Base-by-base conservation (phyloP, 2,329 filamentous ascomycete genomes). In the Fusarium anguioides region DNA sequence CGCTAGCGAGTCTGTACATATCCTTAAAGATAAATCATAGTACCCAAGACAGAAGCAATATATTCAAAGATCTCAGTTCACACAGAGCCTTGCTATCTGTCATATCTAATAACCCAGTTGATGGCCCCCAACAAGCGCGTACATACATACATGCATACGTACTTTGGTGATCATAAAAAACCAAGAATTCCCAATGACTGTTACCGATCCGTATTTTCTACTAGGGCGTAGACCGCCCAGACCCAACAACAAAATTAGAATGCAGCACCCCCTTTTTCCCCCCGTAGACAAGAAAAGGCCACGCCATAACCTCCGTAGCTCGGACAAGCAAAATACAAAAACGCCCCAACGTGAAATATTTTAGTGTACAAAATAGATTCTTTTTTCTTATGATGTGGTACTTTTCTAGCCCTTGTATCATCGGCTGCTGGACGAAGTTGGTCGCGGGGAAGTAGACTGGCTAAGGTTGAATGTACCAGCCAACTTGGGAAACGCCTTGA, bases 401-500 rank as follows among this genome's bases (percentile, higher is more conserved):
- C 7, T 10, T 8, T 21, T 14, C n/a, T 15, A 29, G 20, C 8
- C 6, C 12, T 6, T 10, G 17, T 10, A 21, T 54, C 31, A 72
- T 40, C 61, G 59, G 31, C 70, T 72, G n/a, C 60, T 41, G 0
- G 62, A 61, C 4, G 71, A 71, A 4, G 58, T 54, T 8, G 67
- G 70, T 6, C 70, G 53, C 5, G 41, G 47, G 3, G 69, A 59
- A 5, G 61, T 35, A 29, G 64, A 66, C 27, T 64, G 48, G 27
- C 71, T 68, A 14, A 77, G 52, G 50, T 76, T 75, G 51, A 71
- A 78, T 8, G 71, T 75, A 8, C 75, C 75, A 9, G 60, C 66
- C 17, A 80, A 64, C 10, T 50, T 76, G 0, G 93, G 92, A 71
- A 91, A 93, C 0, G 85, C 81, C 62, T 84, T 82, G 21, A 85